Conservation (phyloP, 2,329 filamentous ascomycete species). For the Neopestalotiopsis sp. region DNA sequence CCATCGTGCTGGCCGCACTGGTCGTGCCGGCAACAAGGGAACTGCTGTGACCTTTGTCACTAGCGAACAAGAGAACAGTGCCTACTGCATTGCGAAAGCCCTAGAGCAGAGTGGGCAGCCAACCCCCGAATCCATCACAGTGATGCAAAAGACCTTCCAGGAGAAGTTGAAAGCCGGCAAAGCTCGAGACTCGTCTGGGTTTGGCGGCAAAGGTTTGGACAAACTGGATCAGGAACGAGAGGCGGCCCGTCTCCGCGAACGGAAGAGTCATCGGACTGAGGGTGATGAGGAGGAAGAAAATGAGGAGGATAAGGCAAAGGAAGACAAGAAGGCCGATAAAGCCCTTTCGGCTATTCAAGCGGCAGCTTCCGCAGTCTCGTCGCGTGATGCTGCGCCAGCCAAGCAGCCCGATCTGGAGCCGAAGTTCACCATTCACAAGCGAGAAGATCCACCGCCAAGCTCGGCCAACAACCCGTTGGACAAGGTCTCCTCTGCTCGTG, state of each 20-base stretch:
- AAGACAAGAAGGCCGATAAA: slow-evolving; percentile 73
- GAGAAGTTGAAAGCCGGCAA: slow-evolving; percentile 94
- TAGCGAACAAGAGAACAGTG: slow-evolving; percentile 88
- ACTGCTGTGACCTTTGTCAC: slow-evolving; percentile 95
- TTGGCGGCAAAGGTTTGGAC: slow-evolving; percentile 94
- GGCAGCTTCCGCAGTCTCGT: slow-evolving; percentile 61
- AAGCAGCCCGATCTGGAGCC: slow-evolving; percentile 48
- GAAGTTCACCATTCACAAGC: slow-evolving; percentile 76
- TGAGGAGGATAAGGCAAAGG: slow-evolving; percentile 71
- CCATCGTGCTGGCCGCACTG: slow-evolving; percentile 90
- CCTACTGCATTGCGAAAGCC: slow-evolving; percentile 86
- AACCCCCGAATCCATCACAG: slow-evolving; percentile 71
- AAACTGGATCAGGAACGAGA: slow-evolving; percentile 90
- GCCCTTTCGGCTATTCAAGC: slow-evolving; percentile 69
- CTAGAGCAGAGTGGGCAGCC: slow-evolving; percentile 89
- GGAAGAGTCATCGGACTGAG: slow-evolving; percentile 88
- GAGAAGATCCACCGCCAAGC: slow-evolving; percentile 58
- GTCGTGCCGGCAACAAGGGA: slow-evolving; percentile 91
- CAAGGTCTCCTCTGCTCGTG: slow-evolving; percentile 88
- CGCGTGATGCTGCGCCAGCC: slow-evolving; percentile 47
- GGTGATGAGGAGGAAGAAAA: slow-evolving; percentile 78
- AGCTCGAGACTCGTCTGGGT: slow-evolving; percentile 87
- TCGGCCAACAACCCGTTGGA: slow-evolving; percentile 73
- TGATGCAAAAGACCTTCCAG: slow-evolving; percentile 75
- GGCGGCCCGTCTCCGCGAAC: slow-evolving; percentile 82